Conservation (phyloP, 148 eudicot species). For the Rhododendron vialii region DNA sequence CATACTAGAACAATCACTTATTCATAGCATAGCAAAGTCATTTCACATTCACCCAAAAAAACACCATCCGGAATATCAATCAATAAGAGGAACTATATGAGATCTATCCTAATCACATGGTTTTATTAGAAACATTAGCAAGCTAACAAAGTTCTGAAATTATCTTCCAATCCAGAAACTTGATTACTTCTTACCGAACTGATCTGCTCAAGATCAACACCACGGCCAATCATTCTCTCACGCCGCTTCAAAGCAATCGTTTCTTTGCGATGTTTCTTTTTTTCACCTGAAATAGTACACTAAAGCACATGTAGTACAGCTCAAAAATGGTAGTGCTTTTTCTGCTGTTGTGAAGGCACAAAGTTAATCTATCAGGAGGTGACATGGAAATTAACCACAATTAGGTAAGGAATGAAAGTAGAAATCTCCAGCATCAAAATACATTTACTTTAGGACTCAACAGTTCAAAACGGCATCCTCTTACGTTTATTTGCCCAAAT, state of each 20-base stretch:
- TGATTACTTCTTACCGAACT: constrained; percentile 51
- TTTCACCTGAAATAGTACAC: constrained; percentile 59
- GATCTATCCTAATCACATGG: background rate
- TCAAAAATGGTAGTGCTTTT: constrained; percentile 1
- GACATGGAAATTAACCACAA: background rate
- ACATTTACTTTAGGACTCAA: background rate
- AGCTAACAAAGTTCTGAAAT: background rate
- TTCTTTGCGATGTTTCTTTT: constrained; percentile 86
- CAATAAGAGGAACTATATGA: background rate
- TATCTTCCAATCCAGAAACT: background rate
- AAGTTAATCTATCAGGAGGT: background rate
- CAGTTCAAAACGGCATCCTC: background rate
- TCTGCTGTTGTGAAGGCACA: background rate
- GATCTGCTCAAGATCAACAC: constrained; percentile 84
- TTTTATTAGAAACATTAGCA: background rate
- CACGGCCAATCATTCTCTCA: constrained; percentile 79
- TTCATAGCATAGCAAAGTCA: background rate
- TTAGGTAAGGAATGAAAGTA: background rate
- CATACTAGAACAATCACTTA: background rate
- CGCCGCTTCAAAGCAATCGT: constrained; percentile 68
- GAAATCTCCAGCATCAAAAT: background rate
- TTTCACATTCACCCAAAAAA: background rate
- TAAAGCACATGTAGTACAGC: constrained; percentile 13
- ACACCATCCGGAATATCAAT: background rate
- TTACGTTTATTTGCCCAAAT: background rate